These are phyloP conservation scores for Podila minutissima DNA, from an alignment of 192 early-diverging fungal genomes.

Conservation along the genomic window DNA sequence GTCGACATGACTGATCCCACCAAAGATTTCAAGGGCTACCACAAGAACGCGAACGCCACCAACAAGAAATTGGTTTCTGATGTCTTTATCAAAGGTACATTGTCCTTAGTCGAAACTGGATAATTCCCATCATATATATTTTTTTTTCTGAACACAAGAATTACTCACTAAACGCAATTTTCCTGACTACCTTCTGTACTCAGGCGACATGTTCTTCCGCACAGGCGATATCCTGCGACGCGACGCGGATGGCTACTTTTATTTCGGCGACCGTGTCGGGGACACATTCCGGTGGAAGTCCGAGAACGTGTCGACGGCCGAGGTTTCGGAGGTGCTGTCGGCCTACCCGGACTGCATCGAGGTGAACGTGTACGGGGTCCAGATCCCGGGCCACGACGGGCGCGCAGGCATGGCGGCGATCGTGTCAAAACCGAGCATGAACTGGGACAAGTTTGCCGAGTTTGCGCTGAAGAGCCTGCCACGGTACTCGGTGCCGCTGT, in stretches of 20 bases:
- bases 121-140: not conserved
- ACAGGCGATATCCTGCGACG: constrained; percentile 71
- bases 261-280: constrained; percentile 75
- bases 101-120: too few species aligned
- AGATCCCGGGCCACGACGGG: constrained; percentile 67
- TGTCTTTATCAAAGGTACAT: constrained; percentile 65
- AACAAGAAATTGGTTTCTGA: constrained; percentile 62
- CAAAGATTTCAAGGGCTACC: constrained; percentile 54
- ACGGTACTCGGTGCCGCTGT: constrained; percentile 71
- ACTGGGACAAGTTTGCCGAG: constrained; percentile 42
- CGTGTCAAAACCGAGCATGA: constrained; percentile 47
- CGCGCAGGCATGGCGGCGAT: constrained; percentile 78
- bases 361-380: constrained; percentile 72
- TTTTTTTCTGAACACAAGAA: not conserved
- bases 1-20: constrained; percentile 18
- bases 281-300: constrained; percentile 82
- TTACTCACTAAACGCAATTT: too few species aligned
- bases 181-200: not conserved
- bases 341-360: constrained; percentile 64
- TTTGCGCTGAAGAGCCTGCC: constrained; percentile 59
- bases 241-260: constrained; percentile 62
- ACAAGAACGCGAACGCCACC: constrained; percentile 58
- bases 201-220: constrained; percentile 65
- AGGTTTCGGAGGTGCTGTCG: constrained; percentile 69
- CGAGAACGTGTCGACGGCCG: constrained; percentile 67